Conservation (phyloP, 2,329 filamentous ascomycete species). For the Fusarium metavorans region DNA sequence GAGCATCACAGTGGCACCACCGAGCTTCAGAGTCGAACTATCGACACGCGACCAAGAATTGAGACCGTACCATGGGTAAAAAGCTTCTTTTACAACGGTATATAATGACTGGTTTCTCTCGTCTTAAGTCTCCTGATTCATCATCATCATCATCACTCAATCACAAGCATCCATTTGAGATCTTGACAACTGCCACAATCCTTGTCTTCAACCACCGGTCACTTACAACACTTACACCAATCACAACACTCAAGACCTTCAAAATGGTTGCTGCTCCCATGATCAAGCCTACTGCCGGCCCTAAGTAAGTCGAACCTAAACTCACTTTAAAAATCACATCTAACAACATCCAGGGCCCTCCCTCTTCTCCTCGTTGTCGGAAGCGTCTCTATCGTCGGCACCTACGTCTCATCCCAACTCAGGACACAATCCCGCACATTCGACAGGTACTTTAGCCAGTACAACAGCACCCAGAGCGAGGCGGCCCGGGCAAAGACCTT, state of each 20-base stretch:
- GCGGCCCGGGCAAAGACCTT: conserved; percentile 35
- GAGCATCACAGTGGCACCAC: conserved; percentile 38
- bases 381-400: conserved; percentile 34
- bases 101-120: conserved; percentile 25
- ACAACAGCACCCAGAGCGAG: conserved; percentile 41
- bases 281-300: conserved; percentile 32
- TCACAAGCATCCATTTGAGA: conserved; percentile 20
- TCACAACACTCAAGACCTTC: conserved; percentile 6
- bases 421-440: conserved; percentile 34
- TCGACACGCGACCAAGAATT: conserved; percentile 30
- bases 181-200: conserved; percentile 19
- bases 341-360: conserved; percentile 32
- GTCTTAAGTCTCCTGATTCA: neutral
- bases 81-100: neutral
- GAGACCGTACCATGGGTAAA: conserved; percentile 19
- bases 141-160: conserved; percentile 32
- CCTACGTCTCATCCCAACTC: conserved; percentile 37
- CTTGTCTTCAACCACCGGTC: conserved; percentile 9
- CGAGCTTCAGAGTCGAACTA: conserved; percentile 35
- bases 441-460: conserved; percentile 41
- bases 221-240: conserved; percentile 31
- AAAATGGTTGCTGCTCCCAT: conserved; percentile 39
- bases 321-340: neutral
- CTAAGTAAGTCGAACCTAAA: conserved; percentile 27
- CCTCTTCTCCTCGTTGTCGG: conserved; percentile 40